Evolutionary conservation across 805 yeast species (phyloP), one percentile per base, ranked within the genome.

Genomic region (Lachancea fermentati): DNA sequence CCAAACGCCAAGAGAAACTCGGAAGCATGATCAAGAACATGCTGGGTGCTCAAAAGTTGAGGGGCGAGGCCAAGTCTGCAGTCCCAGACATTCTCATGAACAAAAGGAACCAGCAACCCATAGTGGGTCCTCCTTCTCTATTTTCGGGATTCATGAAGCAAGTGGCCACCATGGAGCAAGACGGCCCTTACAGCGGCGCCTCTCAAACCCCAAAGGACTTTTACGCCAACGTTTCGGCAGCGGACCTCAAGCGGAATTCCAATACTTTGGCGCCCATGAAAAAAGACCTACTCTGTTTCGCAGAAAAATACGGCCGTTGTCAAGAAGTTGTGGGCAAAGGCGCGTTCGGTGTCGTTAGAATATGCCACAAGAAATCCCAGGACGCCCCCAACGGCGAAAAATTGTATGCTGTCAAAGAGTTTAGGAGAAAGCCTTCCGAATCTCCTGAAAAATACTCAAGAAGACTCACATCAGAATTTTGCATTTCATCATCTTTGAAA

Each of bases 311-410:
- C 60, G 98, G 98, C 32, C 75, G 84, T 38, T 91, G 97, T 60
- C 96, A 87, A 63, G 97, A 91, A 60, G 85, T 89, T 35, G 76
- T 93, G 47, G 98, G 98, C 18, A 75, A 85, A 37, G 97, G 97
- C 15, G 80, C 96, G 0, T 91, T 85, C 67, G 98, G 98, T 14
- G 86, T 87, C 34, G 97, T 91, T 15, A 72, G 96, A 45, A 77
- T 93, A 4, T 75, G 95, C 5, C 97, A 89, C 67, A 82, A 82
- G 59, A 78, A 75, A 52, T 49, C 65, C 7, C 54, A 50, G 11
- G 47, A 56, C 35, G 37, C 54, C 42, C 16, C 32, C 15, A 55
- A 55, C 18, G 70, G 67, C n/a, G 80, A 76, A 49, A 63, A 64
- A 12, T 60, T 85, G 16, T 87, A 69, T 57, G 96, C 96, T 0